Evolutionary conservation across 2,329 filamentous ascomycete species (phyloP), one percentile per base, ranked within the genome.

Genomic region (Claviceps lovelessii): DNA sequence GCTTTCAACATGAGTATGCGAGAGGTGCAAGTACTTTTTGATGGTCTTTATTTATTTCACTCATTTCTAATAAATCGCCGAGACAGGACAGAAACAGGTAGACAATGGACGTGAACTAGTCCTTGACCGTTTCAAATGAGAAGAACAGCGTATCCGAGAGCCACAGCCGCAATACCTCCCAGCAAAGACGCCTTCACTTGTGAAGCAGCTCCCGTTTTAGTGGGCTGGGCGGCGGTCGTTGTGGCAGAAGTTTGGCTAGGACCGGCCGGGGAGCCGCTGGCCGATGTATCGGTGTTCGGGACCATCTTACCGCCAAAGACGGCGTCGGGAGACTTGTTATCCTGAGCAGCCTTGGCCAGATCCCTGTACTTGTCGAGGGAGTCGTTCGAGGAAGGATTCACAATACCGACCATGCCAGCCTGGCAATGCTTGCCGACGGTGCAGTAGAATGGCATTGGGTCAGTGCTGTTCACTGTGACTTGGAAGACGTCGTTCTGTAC

Each of bases 371-470:
- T 51, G 15, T 57, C 55, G 23, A 63, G 59, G 9, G 60, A 62
- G 55, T 59, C 51, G 23, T 60, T 53, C 23, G 52, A 56, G 19
- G 56, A 58, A 23, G 61, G 58, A 55, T 67, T 68, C 56, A 68
- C 59, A 46, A 62, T 63, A 35, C 62, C 64, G 8, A 67, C 60
- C 65, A 68, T 67, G 48, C 66, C 66, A 8, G 41, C 54, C 59
- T 64, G 59, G 56, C 66, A 68, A 58, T 68, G 64, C 19, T 54
- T 53, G 19, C 46, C 57, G 50, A 57, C 54, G 35, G 58, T 59
- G 56, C 64, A 68, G 61, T 67, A 68, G 57, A 64, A 63, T 54
- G 64, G 63, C 23, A 65, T 60, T 46, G 66, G 62, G 31, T 65
- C 59, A 3, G 65, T 67, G 55, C 57, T 58, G 55, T 64, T 63